phyloP scores from a whole-genome alignment of 768 basidiomycete genomes.

The Termitomyces sp. region DNA sequence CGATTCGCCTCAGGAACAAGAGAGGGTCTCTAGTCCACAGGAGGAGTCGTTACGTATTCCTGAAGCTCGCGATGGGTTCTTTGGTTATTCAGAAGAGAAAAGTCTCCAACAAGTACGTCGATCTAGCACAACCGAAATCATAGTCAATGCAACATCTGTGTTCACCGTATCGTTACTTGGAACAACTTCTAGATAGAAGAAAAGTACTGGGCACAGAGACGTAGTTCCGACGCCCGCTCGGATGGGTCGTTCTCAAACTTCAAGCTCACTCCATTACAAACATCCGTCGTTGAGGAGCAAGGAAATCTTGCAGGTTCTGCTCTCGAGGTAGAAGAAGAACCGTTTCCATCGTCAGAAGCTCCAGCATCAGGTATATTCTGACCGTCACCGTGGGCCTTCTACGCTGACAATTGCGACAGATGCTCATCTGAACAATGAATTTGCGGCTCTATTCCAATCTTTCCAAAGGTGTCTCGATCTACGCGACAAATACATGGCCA shows the following conservation, averaged over 20 bases:
- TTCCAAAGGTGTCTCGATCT: constrained; percentile 85
- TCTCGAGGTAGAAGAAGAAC: constrained; percentile 31
- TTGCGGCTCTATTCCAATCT: constrained; percentile 57
- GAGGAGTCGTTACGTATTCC: constrained; percentile 28
- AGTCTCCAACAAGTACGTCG: constrained; percentile 64
- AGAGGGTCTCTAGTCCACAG: background rate
- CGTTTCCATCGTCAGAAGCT: constrained; percentile 21
- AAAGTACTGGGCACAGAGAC: constrained; percentile 64
- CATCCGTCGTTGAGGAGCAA: constrained; percentile 23
- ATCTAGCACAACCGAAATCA: background rate
- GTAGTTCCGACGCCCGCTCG: constrained; percentile 51
- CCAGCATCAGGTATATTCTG: constrained; percentile 25
- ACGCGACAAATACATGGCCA: constrained; percentile 91
- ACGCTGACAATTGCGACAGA: constrained; percentile 10
- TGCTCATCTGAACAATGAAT: constrained; percentile 41
- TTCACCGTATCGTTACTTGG: background rate
- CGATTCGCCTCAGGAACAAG: background rate
- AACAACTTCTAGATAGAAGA: constrained; percentile 58
- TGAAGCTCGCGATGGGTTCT: constrained; percentile 68
- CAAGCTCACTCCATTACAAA: constrained; percentile 32
- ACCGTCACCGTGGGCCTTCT: constrained; percentile 1
- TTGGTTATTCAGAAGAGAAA: constrained; percentile 78
- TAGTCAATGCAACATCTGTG: background rate
- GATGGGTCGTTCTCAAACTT: constrained; percentile 39
- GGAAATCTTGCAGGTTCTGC: constrained; percentile 11